Evolutionary conservation across 1,284 basidiomycete species (phyloP), one percentile per base, ranked within the genome.

Genomic region (Puccinia triticina): DNA sequence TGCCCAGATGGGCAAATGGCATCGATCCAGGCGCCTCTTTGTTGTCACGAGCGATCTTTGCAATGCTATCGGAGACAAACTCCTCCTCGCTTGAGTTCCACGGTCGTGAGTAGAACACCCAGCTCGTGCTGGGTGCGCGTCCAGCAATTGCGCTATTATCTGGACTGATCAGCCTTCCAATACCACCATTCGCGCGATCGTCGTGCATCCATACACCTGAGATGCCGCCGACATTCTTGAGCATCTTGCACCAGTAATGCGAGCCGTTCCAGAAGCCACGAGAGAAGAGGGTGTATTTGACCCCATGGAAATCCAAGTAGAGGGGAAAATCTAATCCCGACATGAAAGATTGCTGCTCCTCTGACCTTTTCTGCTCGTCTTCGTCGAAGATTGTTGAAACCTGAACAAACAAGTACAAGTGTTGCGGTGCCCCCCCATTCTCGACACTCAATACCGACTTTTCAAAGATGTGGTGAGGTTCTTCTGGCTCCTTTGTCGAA

Each of bases 161-260:
- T 5, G 50, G 50, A 53, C n/a, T 64, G 34, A 64, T 12, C 12
- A 64, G 26, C 26, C n/a, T 14, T 12, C 21, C 61, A 64, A 16
- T 64, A 29, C 61, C 61, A 18, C n/a, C 26, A 32, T 64, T 64
- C 14, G 5, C 10, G 2, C 61, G 61, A 11, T 64, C 61, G n/a
- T 64, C 61, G 34, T 64, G 61, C 5, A 64, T 16, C 61, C 61
- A 64, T 32, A 64, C 61, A 29, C 61, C 61, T 64, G 61, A 32
- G n/a, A 64, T 64, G 7, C 61, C 34, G 5, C 61, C 61, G 10
- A 32, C n/a, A 29, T n/a, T 64, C n/a, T 32, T 29, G n/a, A 64
- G 26, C 14, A 64, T n/a, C 61, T 64, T 64, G 34, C 3, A 26
- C 61, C 61, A n/a, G n/a, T n/a, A n/a, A n/a, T n/a, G n/a, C n/a